Evolutionary conservation across 345 rosid genomes (phyloP), one percentile per base, ranked within the genome.

Genomic region (Populus deltoides): DNA sequence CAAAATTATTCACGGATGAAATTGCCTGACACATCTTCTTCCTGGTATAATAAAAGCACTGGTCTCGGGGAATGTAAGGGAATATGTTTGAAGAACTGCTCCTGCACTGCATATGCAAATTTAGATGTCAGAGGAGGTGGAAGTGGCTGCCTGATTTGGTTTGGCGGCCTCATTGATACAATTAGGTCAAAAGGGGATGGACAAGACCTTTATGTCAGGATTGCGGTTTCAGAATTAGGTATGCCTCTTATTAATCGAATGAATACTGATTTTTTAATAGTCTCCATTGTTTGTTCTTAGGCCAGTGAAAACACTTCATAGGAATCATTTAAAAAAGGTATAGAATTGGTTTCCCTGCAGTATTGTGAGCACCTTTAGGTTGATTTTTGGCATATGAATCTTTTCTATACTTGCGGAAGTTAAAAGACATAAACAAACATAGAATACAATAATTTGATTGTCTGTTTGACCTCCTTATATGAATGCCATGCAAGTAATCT

Each of bases 121-220:
- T 66, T 31, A 31, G 68, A 31, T 33, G 2, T 38, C 3, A 38
- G 51, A 2, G 20, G 15, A 20, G 45, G 27, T 66, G 41, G 70
- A 66, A 66, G 41, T 31, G 70, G 70, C 41, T 66, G 76, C 51
- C 25, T 73, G 8, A 9, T 73, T 8, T 73, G 76, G 76, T 73
- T 57, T 36, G 31, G 18, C 38, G 53, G 38, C 11, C 66, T 73
- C 49, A 1, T 59, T 61, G 76, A 73, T 36, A 27, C 38, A 10
- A 59, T 36, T 2, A 41, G 45, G 13, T 20, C 55, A 31, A 27
- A 7, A 20, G 47, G 22, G 9, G 59, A n/a, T 59, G 22, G 51
- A 2, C 76, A 73, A 41, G 53, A 73, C 18, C 62, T 73, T 4
- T 73, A 73, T 35, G 22, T 73, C 1, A 10, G 17, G 36, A 11